Percentiles rank a stretch among this genome's conserved stretches.
These are phyloP conservation scores for Mytilinidion resinicola DNA, from an alignment of 495 filamentous ascomycete genomes.

Conservation along the genomic window DNA sequence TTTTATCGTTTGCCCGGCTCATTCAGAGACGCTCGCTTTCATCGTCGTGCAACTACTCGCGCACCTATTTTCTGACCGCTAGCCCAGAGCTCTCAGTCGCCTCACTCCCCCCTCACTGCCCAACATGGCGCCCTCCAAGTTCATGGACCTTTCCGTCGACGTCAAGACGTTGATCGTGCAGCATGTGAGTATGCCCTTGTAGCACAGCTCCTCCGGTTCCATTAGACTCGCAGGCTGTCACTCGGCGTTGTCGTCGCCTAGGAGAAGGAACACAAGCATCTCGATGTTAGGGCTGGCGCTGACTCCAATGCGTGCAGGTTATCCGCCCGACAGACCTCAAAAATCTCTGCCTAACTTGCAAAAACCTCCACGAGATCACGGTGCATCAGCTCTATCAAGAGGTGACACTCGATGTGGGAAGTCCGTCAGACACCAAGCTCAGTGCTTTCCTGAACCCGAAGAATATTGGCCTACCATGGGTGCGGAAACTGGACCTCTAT, in stretches of 20 bases:
- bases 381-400: constrained; percentile 36
- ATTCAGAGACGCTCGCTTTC: background rate
- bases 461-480: constrained; percentile 36
- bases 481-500: constrained; percentile 34
- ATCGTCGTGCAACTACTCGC: too few species aligned
- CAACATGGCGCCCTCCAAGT: constrained; percentile 45
- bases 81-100: background rate
- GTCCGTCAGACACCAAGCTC: constrained; percentile 30
- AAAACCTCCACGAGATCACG: constrained; percentile 35
- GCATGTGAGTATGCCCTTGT: constrained; percentile 24
- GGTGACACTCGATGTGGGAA: constrained; percentile 36
- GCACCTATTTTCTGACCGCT: too few species aligned
- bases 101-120: constrained; percentile 14
- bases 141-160: constrained; percentile 34
- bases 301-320: constrained; percentile 25
- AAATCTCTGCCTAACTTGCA: constrained; percentile 36
- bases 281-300: background rate
- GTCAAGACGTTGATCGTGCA: constrained; percentile 36
- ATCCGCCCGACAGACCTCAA: constrained; percentile 36
- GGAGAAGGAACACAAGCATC: background rate
- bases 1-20: background rate
- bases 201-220: background rate
- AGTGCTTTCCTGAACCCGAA: constrained; percentile 33
- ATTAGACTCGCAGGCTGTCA: background rate
- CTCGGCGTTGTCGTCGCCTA: background rate